Evolutionary conservation across 768 basidiomycete species (phyloP).

Genomic region (Mrakia hoshinonis): DNA sequence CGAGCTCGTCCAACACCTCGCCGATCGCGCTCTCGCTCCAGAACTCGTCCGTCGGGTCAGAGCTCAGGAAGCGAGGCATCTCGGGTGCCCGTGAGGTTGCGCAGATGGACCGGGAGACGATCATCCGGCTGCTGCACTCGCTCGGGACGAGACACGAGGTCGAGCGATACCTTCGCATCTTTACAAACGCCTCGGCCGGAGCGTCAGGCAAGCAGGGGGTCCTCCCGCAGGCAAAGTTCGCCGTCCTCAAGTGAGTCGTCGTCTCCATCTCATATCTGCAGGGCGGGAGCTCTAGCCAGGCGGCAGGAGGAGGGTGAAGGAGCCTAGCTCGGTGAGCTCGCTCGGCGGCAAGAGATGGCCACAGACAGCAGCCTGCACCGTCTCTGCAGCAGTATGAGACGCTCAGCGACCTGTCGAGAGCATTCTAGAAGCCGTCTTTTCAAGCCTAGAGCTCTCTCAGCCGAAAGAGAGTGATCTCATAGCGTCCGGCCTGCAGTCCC

Average conservation of each 20-base stretch:
- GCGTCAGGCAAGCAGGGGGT: slow-evolving; percentile 43
- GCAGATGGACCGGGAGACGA: slow-evolving; percentile 56
- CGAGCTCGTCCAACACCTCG: not conserved
- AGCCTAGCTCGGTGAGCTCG: not conserved
- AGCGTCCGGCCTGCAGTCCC: not conserved
- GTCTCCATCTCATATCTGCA: not conserved
- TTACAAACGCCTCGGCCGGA: slow-evolving; percentile 83
- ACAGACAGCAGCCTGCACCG: too few species aligned
- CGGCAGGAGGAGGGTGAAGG: not conserved
- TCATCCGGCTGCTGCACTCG: slow-evolving; percentile 90
- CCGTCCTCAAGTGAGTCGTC: slow-evolving; percentile 67
- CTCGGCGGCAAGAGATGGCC: not conserved
- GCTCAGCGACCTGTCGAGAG: too few species aligned
- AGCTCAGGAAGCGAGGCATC: slow-evolving; percentile 22
- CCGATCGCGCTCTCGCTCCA: slow-evolving; percentile 19
- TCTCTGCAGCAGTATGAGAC: too few species aligned
- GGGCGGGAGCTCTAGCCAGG: not conserved
- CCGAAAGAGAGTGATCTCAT: not conserved
- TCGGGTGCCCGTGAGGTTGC: slow-evolving; percentile 20
- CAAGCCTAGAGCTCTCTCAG: not conserved
- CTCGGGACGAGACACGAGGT: slow-evolving; percentile 96
- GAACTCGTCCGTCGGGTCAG: slow-evolving; percentile 7
- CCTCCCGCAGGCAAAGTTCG: slow-evolving; percentile 65
- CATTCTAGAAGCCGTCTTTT: too few species aligned
- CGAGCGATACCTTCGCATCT: slow-evolving; percentile 95